Conservation (phyloP, 108 stramenopile species). For the Chaetoceros tenuissimus region DNA sequence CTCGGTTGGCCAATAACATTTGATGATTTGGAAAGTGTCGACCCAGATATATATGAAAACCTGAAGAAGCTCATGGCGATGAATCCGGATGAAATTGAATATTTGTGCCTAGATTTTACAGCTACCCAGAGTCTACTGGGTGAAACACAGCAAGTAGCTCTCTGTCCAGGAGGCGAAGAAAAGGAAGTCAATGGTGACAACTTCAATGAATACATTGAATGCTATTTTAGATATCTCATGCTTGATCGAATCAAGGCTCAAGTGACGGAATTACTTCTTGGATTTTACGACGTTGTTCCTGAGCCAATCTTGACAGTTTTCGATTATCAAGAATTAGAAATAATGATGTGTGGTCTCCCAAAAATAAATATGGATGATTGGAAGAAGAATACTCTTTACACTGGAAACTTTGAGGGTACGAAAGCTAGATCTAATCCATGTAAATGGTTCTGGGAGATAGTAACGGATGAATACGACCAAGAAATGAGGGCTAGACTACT, state of each 20-base stretch:
- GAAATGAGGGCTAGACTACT: constrained; percentile 91
- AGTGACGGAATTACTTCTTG: constrained; percentile 78
- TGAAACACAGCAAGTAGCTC: constrained; percentile 69
- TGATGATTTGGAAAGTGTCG: constrained; percentile 82
- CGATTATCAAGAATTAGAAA: constrained; percentile 94
- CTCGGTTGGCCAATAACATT: constrained; percentile 94
- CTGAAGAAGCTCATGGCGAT: constrained; percentile 54
- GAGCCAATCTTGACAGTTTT: constrained; percentile 92
- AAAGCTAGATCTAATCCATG: constrained; percentile 42
- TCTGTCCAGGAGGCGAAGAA: constrained; percentile 78
- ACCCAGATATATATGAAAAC: constrained; percentile 77
- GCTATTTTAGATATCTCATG: constrained; percentile 78
- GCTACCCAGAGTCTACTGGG: constrained; percentile 85
- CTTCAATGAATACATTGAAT: constrained; percentile 87
- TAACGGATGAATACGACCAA: constrained; percentile 80
- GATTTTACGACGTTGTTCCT: constrained; percentile 95
- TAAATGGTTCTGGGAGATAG: constrained; percentile 95
- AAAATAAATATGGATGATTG: constrained; percentile 90
- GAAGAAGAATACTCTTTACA: constrained; percentile 83
- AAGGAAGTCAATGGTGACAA: constrained; percentile 91
- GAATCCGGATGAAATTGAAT: constrained; percentile 58
- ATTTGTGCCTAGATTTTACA: constrained; percentile 93
- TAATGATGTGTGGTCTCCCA: constrained; percentile 95
- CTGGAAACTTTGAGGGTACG: constrained; percentile 50
- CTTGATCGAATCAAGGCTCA: constrained; percentile 82